phyloP scores from a whole-genome alignment of 495 filamentous ascomycete species.

The Annulohypoxylon nitens region DNA sequence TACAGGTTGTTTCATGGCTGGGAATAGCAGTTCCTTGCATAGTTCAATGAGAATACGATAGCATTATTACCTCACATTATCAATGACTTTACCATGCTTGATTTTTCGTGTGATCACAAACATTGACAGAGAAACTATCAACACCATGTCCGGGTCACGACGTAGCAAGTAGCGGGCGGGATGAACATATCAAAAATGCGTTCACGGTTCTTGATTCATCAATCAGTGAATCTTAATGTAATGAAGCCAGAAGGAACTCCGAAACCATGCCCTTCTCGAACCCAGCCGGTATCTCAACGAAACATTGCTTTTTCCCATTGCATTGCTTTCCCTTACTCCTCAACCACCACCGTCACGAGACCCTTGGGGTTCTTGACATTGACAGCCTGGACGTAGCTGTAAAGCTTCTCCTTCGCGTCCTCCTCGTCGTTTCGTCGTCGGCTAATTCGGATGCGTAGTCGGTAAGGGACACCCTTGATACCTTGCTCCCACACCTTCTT shows the following conservation, averaged over 20 bases:
- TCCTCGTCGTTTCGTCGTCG: constrained; percentile 99
- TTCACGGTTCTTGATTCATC: constrained; percentile 62
- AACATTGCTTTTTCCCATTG: constrained; percentile 51
- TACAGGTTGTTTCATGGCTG: constrained; percentile 38
- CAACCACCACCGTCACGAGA: constrained; percentile 84
- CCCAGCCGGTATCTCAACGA: constrained; percentile 55
- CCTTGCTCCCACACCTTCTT: constrained; percentile 99
- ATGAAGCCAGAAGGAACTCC: constrained; percentile 62
- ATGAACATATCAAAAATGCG: constrained; percentile 9
- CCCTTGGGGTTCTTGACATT: constrained; percentile 99
- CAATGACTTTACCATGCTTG: constrained; percentile 4
- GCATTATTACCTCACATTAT: constrained; percentile 18
- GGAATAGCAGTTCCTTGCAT: constrained; percentile 20
- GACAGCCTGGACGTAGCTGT: constrained; percentile 98
- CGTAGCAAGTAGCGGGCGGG: not conserved
- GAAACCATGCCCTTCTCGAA: constrained; percentile 65
- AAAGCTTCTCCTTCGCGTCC: constrained; percentile 97
- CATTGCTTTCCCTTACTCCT: constrained; percentile 60
- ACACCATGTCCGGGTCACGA: not conserved
- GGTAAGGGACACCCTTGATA: constrained; percentile 97
- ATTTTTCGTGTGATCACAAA: not conserved
- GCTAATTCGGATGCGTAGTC: constrained; percentile 96
- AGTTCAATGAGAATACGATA: constrained; percentile 12
- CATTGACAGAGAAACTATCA: not conserved
- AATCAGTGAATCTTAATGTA: constrained; percentile 64